Conservation (phyloP, 176 grass and related monocot species). For the Pontederia paniculata region DNA sequence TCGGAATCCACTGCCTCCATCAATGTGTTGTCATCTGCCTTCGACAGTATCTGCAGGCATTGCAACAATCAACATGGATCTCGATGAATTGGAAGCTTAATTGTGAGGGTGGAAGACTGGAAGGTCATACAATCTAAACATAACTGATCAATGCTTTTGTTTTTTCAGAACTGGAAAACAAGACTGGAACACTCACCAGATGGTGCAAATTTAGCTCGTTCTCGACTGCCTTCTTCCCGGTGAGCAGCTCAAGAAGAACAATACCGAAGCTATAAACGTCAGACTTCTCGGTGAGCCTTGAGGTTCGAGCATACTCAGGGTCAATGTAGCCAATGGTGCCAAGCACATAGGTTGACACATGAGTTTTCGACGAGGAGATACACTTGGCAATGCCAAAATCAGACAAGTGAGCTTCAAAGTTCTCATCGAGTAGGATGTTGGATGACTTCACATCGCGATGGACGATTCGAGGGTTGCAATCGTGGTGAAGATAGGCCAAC, state of each 20-base stretch:
- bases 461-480: constrained; percentile 86
- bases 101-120: neutral
- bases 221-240: constrained; percentile 82
- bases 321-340: constrained; percentile 98
- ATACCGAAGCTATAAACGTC: constrained; percentile 97
- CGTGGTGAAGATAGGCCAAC: constrained; percentile 89
- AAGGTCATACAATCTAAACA: neutral
- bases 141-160: neutral
- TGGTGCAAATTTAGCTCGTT: constrained; percentile 96
- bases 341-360: constrained; percentile 87
- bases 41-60: constrained; percentile 66
- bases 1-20: constrained; percentile 97
- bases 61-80: neutral
- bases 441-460: constrained; percentile 97
- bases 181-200: constrained; percentile 30
- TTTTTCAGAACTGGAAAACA: neutral
- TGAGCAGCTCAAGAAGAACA: constrained; percentile 89
- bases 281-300: constrained; percentile 87
- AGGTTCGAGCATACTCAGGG: constrained; percentile 92
- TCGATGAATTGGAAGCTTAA: constrained; percentile 6
- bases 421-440: constrained; percentile 84
- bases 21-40: constrained; percentile 96
- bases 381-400: constrained; percentile 93
- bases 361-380: constrained; percentile 61
- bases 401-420: constrained; percentile 78